Evolutionary conservation across 2,329 filamentous ascomycete genomes (phyloP), one percentile per base, ranked within the genome.

Genomic region (Nigrospora osmanthi): DNA sequence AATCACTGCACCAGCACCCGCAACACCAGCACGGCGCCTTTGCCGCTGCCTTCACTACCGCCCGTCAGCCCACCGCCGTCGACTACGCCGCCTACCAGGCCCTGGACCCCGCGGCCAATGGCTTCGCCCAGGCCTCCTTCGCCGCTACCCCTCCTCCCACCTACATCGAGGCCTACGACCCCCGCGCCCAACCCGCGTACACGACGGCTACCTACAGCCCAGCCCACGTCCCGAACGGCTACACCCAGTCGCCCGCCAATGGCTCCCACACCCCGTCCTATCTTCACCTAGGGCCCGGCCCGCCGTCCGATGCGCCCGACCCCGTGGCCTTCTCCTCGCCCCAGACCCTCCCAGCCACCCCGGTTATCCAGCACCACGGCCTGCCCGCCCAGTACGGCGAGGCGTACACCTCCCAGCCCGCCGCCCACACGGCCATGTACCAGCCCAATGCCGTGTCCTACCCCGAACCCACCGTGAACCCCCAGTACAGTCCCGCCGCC

Each of bases 401-500:
- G 33, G 48, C 58, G 4, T 62, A 60, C 40, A 45, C 50, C 37
- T 47, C 58, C 13, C 60, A 60, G 23, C 51, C 58, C 13, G 42
- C 55, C 1, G 45, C 58, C 10, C 59, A 61, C 12, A 47, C 52
- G 31, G 38, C 56, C 15, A 47, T 57, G 28, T 60, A 56, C 40
- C 58, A 58, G 35, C 49, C 45, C 35, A 52, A 47, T 35, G 46
- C 52, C 23, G 49, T 57, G 17, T 54, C 58, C 7, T 63, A 61
- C 41, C 52, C 53, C 13, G 60, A 63, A 31, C 44, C 58, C 30
- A 50, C 51, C 11, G 42, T 63, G 35, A 56, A 51, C 44, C 47
- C 52, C 34, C 59, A 60, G 30, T 63, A 61, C 19, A 63, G 56
- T 42, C 58, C 59, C 11, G 54, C 57, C 31, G 33, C 40, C 40